Evolutionary conservation across 169 alveolate species (phyloP), one percentile per base, ranked within the genome.

Genomic region (Besnoitia besnoiti): DNA sequence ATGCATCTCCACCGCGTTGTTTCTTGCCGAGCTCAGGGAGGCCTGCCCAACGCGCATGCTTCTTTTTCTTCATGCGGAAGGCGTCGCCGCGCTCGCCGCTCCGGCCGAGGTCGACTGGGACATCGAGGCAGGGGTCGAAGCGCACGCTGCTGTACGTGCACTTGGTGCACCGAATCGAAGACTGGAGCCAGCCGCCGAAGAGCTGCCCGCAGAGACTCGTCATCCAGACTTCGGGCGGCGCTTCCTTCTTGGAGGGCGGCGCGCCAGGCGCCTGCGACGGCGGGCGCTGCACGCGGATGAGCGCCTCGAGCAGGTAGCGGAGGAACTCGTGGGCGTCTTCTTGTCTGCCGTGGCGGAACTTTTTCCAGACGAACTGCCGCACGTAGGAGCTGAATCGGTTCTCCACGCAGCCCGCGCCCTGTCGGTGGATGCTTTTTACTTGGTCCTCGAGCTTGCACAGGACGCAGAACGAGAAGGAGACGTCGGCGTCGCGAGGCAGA

Each of bases 251-350:
- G 27, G 82, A 73, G 39, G 47, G 55, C 19, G 33, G 61, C 5
- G 87, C 14, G 51, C 87, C 42, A 46, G 73, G 8, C 44, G 50
- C 21, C 75, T 51, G 0, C 90, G 85, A 73, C n/a, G n/a, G n/a
- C n/a, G n/a, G n/a, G n/a, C n/a, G n/a, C 87, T 37, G 19, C 91
- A 79, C 21, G 80, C 91, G 80, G 50, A 92, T 95, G 75, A 95
- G 75, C 0, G 96, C 95, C 73, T 95, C 97, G 4, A 95, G 49
- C 46, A 95, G 89, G 37, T 49, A 95, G 5, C 97, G 87, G 47
- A 95, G 73, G 90, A 95, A 95, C 73, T 95, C 97, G 77, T 95
- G 97, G 5, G 97, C 97, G 39, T 95, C 97, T 30, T 95, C 96
- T 93, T 94, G 95, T 33, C 94, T 49, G 51, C 96, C 96, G 19